These are phyloP conservation scores for Chaetomium sp. DNA, from an alignment of 2,329 filamentous ascomycete genomes.

Conservation along the genomic window DNA sequence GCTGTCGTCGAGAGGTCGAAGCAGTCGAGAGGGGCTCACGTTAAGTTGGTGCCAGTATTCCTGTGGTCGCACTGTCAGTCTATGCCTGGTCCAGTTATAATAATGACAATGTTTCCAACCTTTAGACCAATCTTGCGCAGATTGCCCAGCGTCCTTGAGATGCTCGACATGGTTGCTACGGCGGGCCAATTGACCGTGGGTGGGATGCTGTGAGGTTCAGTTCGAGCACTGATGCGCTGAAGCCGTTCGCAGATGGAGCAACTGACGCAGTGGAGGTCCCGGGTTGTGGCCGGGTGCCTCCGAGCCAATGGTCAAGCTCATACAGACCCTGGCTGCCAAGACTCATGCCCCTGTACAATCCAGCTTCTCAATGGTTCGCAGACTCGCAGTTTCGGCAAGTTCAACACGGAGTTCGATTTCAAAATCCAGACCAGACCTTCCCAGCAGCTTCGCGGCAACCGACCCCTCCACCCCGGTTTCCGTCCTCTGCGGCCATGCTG, in stretches of 20 bases:
- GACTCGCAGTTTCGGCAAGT: slow-evolving; percentile 21
- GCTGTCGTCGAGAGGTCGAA: slow-evolving; percentile 32
- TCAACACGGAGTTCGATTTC: slow-evolving; percentile 5
- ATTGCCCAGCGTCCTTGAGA: slow-evolving; percentile 83
- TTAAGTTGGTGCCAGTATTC: slow-evolving; percentile 91
- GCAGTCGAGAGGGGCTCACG: slow-evolving; percentile 58
- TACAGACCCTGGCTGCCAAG: slow-evolving; percentile 23
- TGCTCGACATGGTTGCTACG: slow-evolving; percentile 75
- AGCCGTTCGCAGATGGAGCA: slow-evolving; percentile 26
- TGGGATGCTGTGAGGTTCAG: slow-evolving; percentile 19
- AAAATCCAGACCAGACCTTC: slow-evolving; percentile 21
- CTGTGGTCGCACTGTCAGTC: slow-evolving; percentile 49
- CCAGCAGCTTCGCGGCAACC: slow-evolving; percentile 8
- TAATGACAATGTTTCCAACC: slow-evolving; percentile 52
- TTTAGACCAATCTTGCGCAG: slow-evolving; percentile 85
- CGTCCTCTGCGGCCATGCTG: slow-evolving; percentile 35
- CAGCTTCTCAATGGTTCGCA: neutral
- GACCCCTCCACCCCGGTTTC: slow-evolving; percentile 10
- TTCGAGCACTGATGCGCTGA: slow-evolving; percentile 14
- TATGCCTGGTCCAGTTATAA: neutral
- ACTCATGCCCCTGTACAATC: neutral
- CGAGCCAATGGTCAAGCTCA: slow-evolving; percentile 35
- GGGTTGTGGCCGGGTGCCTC: slow-evolving; percentile 14
- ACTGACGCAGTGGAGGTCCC: slow-evolving; percentile 33
- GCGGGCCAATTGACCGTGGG: slow-evolving; percentile 40